Conservation (phyloP, 2,329 filamentous ascomycete species). For the Diaporthe sp. region DNA sequence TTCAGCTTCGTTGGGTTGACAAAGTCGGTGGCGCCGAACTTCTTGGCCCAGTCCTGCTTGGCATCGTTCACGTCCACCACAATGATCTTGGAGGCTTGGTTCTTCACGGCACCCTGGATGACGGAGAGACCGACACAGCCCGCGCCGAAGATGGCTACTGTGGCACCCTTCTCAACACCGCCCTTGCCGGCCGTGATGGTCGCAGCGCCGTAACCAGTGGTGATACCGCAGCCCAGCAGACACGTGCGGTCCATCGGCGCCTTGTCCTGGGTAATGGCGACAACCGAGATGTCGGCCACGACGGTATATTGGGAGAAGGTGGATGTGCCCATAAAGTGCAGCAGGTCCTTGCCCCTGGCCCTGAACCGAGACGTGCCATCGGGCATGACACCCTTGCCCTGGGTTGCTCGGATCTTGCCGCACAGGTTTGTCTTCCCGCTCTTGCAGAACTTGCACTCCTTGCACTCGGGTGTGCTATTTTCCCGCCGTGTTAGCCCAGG, state of each 20-base stretch:
- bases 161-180: conserved; percentile 85
- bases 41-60: conserved; percentile 93
- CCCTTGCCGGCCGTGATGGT: conserved; percentile 83
- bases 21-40: conserved; percentile 97
- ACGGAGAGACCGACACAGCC: conserved; percentile 97
- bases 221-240: conserved; percentile 97
- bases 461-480: conserved; percentile 91
- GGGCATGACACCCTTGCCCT: conserved; percentile 96
- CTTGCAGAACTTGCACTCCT: conserved; percentile 99
- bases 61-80: conserved; percentile 82
- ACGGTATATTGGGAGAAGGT: conserved; percentile 99
- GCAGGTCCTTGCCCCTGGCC: conserved; percentile 92
- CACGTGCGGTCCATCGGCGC: conserved; percentile 97
- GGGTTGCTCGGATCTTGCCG: conserved; percentile 97
- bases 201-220: conserved; percentile 96
- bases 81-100: conserved; percentile 84
- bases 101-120: conserved; percentile 91
- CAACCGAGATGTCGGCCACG: conserved; percentile 97
- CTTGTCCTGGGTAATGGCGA: conserved; percentile 84
- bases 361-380: conserved; percentile 96
- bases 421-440: conserved; percentile 99
- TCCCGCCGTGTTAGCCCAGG: conserved; percentile 8
- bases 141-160: conserved; percentile 92
- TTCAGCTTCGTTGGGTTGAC: conserved; percentile 90
- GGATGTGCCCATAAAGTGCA: conserved; percentile 99